Conservation (phyloP, 2,329 filamentous ascomycete species). For the Colletotrichum sp. region DNA sequence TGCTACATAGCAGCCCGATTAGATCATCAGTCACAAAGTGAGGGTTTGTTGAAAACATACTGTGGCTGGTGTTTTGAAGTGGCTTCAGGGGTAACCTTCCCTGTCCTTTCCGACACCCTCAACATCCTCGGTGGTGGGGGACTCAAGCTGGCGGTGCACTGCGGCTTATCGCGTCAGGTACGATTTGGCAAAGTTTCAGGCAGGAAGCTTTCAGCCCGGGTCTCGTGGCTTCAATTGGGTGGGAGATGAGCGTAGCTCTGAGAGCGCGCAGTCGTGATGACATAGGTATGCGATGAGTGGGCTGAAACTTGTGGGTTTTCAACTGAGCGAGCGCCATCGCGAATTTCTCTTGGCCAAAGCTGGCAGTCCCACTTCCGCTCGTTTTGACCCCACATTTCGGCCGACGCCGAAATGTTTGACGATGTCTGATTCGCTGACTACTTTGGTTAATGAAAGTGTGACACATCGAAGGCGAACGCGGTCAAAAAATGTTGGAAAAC, state of each 20-base stretch:
- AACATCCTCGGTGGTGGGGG: not conserved
- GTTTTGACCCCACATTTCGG: not conserved
- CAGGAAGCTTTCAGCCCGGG: not conserved
- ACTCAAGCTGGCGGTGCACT: not conserved
- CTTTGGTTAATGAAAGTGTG: not conserved
- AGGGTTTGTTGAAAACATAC: not conserved
- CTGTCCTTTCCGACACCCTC: not conserved
- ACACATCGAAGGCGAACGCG: not conserved
- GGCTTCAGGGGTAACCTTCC: not conserved
- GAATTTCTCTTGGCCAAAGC: not conserved
- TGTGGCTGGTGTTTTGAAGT: not conserved
- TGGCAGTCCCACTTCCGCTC: not conserved
- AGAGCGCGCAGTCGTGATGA: not conserved
- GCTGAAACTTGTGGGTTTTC: not conserved
- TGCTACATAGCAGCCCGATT: not conserved
- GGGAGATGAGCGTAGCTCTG: not conserved
- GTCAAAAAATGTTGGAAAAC: not conserved
- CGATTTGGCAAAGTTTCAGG: not conserved
- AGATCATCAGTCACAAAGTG: not conserved
- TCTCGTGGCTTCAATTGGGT: not conserved
- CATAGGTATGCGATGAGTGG: not conserved
- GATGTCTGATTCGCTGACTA: not conserved
- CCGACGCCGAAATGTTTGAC: not conserved
- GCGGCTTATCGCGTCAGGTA: not conserved
- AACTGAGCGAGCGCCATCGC: not conserved